Base-by-base conservation (phyloP, 139 green algal species). In the Coelastrella sp. region DNA sequence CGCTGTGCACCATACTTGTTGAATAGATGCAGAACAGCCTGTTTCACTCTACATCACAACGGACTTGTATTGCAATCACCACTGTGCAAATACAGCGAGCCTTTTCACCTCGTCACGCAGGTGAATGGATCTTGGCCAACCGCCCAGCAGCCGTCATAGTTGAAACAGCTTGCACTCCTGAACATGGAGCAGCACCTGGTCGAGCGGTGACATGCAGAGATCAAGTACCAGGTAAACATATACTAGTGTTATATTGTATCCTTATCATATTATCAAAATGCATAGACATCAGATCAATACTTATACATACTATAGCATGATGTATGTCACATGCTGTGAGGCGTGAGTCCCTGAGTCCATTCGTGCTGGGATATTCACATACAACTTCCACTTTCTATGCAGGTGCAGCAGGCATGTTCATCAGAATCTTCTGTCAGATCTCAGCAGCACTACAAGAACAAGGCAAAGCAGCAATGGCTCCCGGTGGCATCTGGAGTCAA, bases 81-180 rank as follows among this genome's bases (percentile, higher is more conserved):
- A n/a, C n/a, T n/a, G n/a, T n/a, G n/a, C n/a, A n/a, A n/a, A n/a
- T n/a, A n/a, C n/a, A n/a, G n/a, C n/a, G n/a, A n/a, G n/a, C n/a
- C n/a, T n/a, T 60, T 23, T 34, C 7, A 21, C 45, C 34, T 35
- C 27, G 17, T 21, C n/a, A 37, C 53, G 77, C 77, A 85, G 79
- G 80, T 68, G 87, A 92, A 63, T 93, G 88, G 40, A 91, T 95
- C 53, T 79, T 94, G 3, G 21, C 41, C 4, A 60, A 68, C 27
- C 57, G 63, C 19, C 92, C 93, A 17, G 30, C 77, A 30, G 87
- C 87, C 19, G 93, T 95, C 35, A 85, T 96, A 2, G 90, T 95
- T 15, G 93, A 96, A 76, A 96, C 91, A 21, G 88, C 91, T 2
- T 82, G 94, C 19, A 93, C 89, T 7, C 72, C 93, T 5, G 88